Percentiles rank a stretch among this genome's conserved stretches.
Conservation (phyloP, 495 filamentous ascomycete species). For the Hyaloscypha hepaticicola region DNA sequence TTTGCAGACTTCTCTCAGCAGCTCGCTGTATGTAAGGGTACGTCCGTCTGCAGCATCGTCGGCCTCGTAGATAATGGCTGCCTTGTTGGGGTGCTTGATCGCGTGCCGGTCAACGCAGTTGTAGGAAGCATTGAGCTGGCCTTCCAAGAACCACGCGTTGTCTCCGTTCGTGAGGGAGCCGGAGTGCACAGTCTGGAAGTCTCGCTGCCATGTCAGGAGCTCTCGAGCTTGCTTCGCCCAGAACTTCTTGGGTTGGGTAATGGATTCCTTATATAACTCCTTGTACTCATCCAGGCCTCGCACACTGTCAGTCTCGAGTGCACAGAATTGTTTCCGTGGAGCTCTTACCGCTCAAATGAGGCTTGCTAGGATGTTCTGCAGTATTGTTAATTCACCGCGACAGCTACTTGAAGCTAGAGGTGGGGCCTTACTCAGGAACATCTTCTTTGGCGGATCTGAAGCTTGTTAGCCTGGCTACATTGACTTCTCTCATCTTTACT, state of each 20-base stretch:
- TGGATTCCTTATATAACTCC: slow-evolving; percentile 92
- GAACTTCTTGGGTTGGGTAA: slow-evolving; percentile 86
- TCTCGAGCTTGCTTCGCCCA: slow-evolving; percentile 86
- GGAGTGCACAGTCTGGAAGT: slow-evolving; percentile 86
- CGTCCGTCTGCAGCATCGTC: slow-evolving; percentile 89
- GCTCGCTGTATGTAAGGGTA: slow-evolving; percentile 88
- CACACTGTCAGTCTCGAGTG: background rate
- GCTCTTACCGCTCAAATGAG: slow-evolving; percentile 51
- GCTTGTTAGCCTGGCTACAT: background rate
- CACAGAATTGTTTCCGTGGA: background rate
- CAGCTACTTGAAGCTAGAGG: slow-evolving; percentile 3
- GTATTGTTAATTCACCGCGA: slow-evolving; percentile 16
- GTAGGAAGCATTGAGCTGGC: slow-evolving; percentile 90
- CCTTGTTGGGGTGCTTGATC: slow-evolving; percentile 83
- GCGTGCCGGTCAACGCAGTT: slow-evolving; percentile 98
- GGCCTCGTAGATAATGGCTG: slow-evolving; percentile 98
- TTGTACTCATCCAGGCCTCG: slow-evolving; percentile 80
- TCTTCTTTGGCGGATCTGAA: slow-evolving; percentile 54
- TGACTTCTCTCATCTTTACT: background rate
- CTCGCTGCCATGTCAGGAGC: slow-evolving; percentile 82
- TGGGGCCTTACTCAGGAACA: slow-evolving; percentile 57
- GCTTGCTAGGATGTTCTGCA: slow-evolving; percentile 59
- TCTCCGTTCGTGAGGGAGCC: slow-evolving; percentile 81
- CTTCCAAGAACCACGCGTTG: slow-evolving; percentile 92
- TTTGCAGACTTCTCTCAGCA: slow-evolving; percentile 88